Evolutionary conservation across 345 rosid species (phyloP), one percentile per base, ranked within the genome.

Genomic region (Ceriops tagal): DNA sequence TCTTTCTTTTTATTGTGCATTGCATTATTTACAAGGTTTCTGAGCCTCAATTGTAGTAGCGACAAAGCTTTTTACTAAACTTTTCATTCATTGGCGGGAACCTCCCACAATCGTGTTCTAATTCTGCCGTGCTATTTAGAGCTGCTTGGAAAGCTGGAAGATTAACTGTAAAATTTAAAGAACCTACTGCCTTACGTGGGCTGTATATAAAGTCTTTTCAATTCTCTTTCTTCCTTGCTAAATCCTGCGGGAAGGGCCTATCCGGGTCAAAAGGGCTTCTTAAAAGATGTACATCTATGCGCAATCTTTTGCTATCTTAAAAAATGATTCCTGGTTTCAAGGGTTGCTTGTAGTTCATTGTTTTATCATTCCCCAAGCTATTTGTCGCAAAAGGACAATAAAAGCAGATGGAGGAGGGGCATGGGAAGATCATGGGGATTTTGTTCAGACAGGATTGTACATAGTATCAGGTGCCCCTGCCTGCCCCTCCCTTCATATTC

Each of bases 381-480:
- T 58, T 72, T 60, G 71, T 64, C 74, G 35, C 74, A 56, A 71
- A 79, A 75, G 59, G 65, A 30, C 66, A 11, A 43, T 43, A 58
- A 69, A 56, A 52, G 35, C 9, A 51, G 59, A 52, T 9, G 51
- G 53, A 69, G 28, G 37, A 27, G 28, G 59, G 59, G 26, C 59
- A 60, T 32, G 49, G 65, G 66, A 59, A 39, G 30, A 8, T 24
- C 37, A 58, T 21, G 39, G 27, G 47, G 76, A 70, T 74, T 68
- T 64, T 66, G 55, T 57, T 35, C 51, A 52, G 75, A 72, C 70
- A 49, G 71, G 66, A 52, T 58, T 53, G 31, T 5, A 43, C 3
- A 1, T 60, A 53, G 77, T 61, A 73, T 73, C 77, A 37, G 77
- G 83, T 80, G 80, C 83, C 69, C 63, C 70, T 66, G 67, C 7